Conservation (phyloP, 2,329 filamentous ascomycete species). For the Neonectria ditissima region DNA sequence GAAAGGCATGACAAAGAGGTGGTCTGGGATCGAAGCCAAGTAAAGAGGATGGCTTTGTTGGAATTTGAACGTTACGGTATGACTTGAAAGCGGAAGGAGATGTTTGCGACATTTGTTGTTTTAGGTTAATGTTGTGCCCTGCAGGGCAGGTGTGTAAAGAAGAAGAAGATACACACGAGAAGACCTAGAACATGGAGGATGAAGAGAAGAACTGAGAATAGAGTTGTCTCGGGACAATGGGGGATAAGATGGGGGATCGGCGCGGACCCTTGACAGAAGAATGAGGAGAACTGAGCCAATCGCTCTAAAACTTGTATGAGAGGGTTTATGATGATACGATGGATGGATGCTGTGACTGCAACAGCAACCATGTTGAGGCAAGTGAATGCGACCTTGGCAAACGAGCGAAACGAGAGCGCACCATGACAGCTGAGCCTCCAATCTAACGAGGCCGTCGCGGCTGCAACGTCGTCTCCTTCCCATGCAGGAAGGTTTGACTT, state of each 20-base stretch:
- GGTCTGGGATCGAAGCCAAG: not conserved
- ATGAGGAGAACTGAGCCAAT: not conserved
- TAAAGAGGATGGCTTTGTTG: not conserved
- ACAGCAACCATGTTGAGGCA: not conserved
- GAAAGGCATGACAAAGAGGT: slow-evolving; percentile 9
- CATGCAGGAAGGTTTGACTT: not conserved
- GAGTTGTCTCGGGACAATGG: not conserved
- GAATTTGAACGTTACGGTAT: slow-evolving; percentile 3
- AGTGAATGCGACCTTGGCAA: not conserved
- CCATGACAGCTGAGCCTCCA: slow-evolving; percentile 17
- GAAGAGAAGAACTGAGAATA: not conserved
- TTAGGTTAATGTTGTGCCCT: not conserved
- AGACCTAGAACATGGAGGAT: not conserved
- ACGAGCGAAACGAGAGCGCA: slow-evolving; percentile 5
- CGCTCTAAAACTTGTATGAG: not conserved
- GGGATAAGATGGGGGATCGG: not conserved
- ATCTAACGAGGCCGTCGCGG: slow-evolving; percentile 7
- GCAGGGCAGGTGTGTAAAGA: not conserved
- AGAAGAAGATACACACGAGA: not conserved
- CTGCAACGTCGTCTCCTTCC: not conserved
- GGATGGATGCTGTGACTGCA: not conserved
- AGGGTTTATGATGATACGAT: not conserved
- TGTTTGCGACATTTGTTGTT: slow-evolving; percentile 3
- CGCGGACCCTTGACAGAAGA: not conserved
- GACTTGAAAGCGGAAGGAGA: not conserved